A percentile compares a stretch with the other conserved stretches of the same genome.
Evolutionary conservation across 2,329 filamentous ascomycete genomes (phyloP).

Genomic region (Aspergillus sp.): DNA sequence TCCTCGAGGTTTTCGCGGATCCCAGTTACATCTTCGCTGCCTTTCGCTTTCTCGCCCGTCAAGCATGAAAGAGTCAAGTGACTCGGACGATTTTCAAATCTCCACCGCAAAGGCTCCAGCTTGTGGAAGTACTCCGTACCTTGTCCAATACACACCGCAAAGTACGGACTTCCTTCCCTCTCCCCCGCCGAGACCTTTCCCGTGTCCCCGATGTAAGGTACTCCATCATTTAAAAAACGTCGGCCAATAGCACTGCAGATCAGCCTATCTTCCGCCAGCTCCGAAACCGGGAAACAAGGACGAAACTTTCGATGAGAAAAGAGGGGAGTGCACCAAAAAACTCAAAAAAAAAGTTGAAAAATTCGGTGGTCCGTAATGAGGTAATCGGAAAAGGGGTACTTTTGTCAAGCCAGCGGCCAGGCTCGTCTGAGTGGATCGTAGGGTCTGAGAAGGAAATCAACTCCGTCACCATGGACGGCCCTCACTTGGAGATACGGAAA

Average conservation of each 20-base stretch:
- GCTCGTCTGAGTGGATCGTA: background rate
- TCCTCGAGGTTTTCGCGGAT: background rate
- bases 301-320: background rate
- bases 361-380: background rate
- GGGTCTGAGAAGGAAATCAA: background rate
- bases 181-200: background rate
- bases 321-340: background rate
- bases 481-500: background rate
- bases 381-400: conserved; percentile 1
- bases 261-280: background rate
- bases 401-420: background rate
- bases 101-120: background rate
- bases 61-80: background rate
- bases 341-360: background rate
- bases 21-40: background rate
- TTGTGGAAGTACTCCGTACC: background rate
- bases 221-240: background rate
- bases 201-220: conserved; percentile 7
- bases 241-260: background rate
- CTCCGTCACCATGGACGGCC: background rate
- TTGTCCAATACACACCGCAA: background rate
- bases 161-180: conserved; percentile 1
- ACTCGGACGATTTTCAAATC: background rate
- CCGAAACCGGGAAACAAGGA: background rate
- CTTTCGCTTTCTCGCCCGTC: background rate